phyloP scores from a whole-genome alignment of 129 eudicot genomes.

The Flaveria ramosissima region DNA sequence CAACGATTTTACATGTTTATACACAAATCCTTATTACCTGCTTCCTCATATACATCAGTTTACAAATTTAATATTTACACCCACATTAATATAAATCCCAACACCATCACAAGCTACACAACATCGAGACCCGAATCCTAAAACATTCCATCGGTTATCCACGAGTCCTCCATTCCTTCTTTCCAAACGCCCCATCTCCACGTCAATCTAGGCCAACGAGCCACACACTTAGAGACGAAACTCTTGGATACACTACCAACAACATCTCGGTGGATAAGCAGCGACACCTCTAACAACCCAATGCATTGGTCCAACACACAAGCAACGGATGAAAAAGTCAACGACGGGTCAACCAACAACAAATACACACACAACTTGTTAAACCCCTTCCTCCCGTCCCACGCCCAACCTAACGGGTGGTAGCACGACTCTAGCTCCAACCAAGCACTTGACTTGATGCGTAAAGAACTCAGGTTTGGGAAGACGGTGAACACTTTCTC shows the following conservation, averaged over 20 bases:
- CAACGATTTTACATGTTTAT: neutral
- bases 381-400: constrained; percentile 46
- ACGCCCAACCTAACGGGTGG: constrained; percentile 26
- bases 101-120: neutral
- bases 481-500: constrained; percentile 46
- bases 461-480: constrained; percentile 46
- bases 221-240: constrained; percentile 51
- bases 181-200: constrained; percentile 75
- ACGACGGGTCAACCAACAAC: constrained; percentile 42
- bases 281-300: constrained; percentile 40
- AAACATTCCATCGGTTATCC: constrained; percentile 32
- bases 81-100: neutral
- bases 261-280: constrained; percentile 58
- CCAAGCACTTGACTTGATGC: constrained; percentile 60
- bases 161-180: constrained; percentile 56
- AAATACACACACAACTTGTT: constrained; percentile 51
- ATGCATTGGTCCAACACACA: constrained; percentile 46
- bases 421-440: constrained; percentile 43
- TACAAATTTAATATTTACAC: neutral
- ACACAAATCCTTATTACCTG: neutral
- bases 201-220: constrained; percentile 44
- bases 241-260: constrained; percentile 41
- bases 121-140: neutral
- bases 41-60: neutral
- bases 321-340: constrained; percentile 43